These are phyloP conservation scores for Trypanosoma mega DNA, from an alignment of 208 protist genomes.

Conservation along the genomic window DNA sequence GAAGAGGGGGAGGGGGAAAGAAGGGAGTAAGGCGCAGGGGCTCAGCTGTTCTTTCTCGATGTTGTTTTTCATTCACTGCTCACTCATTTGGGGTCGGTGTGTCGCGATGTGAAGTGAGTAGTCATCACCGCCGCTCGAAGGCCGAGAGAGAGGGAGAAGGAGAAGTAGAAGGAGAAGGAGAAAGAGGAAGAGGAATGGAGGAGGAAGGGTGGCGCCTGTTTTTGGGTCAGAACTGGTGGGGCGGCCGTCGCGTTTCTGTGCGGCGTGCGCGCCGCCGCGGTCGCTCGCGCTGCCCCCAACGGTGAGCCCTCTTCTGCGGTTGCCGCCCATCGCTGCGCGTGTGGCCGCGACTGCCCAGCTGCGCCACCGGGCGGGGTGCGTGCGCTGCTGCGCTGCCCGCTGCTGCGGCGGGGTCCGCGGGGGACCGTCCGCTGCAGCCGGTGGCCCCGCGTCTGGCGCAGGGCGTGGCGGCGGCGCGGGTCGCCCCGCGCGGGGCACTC, in stretches of 20 bases:
- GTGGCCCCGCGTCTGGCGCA: slow-evolving; percentile 30
- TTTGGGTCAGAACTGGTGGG: background rate
- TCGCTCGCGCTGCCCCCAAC: slow-evolving; percentile 26
- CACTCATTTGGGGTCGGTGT: slow-evolving; percentile 26
- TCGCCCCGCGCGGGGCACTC: slow-evolving; percentile 55
- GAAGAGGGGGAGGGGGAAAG: background rate
- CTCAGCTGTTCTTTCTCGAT: slow-evolving; percentile 35
- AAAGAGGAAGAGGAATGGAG: background rate
- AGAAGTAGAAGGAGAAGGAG: background rate
- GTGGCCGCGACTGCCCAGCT: slow-evolving; percentile 7
- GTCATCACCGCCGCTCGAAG: slow-evolving; percentile 10
- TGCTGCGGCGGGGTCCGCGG: slow-evolving; percentile 36
- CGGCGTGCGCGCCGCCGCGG: slow-evolving; percentile 16
- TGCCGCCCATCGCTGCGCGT: slow-evolving; percentile 40
- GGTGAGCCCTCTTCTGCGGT: slow-evolving; percentile 45
- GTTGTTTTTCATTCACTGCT: slow-evolving; percentile 26
- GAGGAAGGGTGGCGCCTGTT: background rate
- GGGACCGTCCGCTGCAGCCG: slow-evolving; percentile 38
- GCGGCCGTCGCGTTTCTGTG: background rate
- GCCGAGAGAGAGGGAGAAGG: background rate
- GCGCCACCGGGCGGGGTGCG: slow-evolving; percentile 31
- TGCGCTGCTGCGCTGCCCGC: slow-evolving; percentile 19
- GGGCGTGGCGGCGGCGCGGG: slow-evolving; percentile 38
- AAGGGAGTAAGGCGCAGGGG: background rate
- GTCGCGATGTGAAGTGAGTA: slow-evolving; percentile 33